These are phyloP conservation scores for Neonothopanus nambi DNA, from an alignment of 1,284 basidiomycete genomes.

Conservation along the genomic window DNA sequence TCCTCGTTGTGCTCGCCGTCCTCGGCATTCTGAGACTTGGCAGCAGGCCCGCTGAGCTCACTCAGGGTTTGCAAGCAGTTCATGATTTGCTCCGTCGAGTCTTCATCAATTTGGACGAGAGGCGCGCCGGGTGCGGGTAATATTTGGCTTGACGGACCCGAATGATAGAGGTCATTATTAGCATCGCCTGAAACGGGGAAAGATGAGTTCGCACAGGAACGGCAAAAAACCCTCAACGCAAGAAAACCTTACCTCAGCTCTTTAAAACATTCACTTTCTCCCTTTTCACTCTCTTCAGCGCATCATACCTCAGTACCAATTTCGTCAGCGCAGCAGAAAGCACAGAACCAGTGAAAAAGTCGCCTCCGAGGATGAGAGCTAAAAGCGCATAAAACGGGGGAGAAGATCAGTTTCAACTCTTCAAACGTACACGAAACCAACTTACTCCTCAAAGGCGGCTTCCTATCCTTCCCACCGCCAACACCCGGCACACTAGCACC, in stretches of 20 bases:
- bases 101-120: slow-evolving; percentile 93
- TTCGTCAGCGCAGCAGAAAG: too few relatives aligned
- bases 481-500: too few relatives aligned
- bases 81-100: slow-evolving; percentile 95
- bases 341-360: slow-evolving; percentile 96
- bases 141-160: slow-evolving; percentile 96
- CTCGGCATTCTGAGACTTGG: too few relatives aligned
- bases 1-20: slow-evolving; percentile 25
- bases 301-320: too few relatives aligned
- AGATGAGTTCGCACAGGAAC: not conserved
- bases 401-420: too few relatives aligned
- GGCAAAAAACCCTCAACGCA: not conserved
- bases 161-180: slow-evolving; percentile 97
- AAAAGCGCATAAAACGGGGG: too few relatives aligned
- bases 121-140: slow-evolving; percentile 44
- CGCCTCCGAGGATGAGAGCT: slow-evolving; percentile 91
- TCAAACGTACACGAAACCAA: too few relatives aligned
- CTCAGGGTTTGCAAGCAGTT: slow-evolving; percentile 94
- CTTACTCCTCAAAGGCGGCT: too few relatives aligned
- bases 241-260: slow-evolving; percentile 71
- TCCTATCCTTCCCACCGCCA: too few relatives aligned
- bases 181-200: slow-evolving; percentile 95
- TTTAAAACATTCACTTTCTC: too few relatives aligned
- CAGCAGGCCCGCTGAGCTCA: slow-evolving; percentile 57
- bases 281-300: too few relatives aligned